Evolutionary conservation across 139 green algal genomes (phyloP).

Genomic region (Closterium sp.): DNA sequence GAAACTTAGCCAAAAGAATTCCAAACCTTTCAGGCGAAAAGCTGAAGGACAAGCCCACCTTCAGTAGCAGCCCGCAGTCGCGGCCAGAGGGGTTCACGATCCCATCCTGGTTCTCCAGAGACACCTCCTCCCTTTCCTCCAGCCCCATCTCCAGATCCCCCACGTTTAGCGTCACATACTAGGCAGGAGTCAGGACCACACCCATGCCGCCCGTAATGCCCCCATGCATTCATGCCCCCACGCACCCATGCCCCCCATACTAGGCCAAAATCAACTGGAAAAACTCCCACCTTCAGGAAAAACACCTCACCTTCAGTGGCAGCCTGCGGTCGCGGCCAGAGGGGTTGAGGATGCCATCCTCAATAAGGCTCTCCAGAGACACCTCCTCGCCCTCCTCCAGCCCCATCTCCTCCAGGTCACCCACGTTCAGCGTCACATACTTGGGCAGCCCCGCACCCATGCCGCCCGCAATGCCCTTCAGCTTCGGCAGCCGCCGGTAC

Average conservation of each 20-base stretch:
- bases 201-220: conserved; percentile 94
- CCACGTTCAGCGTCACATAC: conserved; percentile 88
- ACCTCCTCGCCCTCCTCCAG: conserved; percentile 80
- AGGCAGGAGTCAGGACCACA: conserved; percentile 73
- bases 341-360: conserved; percentile 75
- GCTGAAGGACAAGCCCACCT: conserved; percentile 67
- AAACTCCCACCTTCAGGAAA: neutral
- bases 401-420: conserved; percentile 65
- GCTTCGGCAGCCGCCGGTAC: conserved; percentile 94
- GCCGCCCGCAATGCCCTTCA: conserved; percentile 95
- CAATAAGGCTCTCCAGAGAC: conserved; percentile 74
- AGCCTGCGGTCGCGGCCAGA: conserved; percentile 76
- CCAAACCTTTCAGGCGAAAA: too few relatives aligned
- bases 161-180: conserved; percentile 90
- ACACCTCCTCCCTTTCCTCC: conserved; percentile 79
- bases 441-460: conserved; percentile 85
- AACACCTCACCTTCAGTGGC: conserved; percentile 83
- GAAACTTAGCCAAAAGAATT: neutral
- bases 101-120: conserved; percentile 70
- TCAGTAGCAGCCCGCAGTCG: conserved; percentile 83
- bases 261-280: neutral
- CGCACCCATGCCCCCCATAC: neutral
- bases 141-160: conserved; percentile 63
- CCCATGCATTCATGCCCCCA: neutral
- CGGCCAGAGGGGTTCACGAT: conserved; percentile 77